phyloP scores from a whole-genome alignment of 2,329 filamentous ascomycete species.

The Colletotrichum sp. region DNA sequence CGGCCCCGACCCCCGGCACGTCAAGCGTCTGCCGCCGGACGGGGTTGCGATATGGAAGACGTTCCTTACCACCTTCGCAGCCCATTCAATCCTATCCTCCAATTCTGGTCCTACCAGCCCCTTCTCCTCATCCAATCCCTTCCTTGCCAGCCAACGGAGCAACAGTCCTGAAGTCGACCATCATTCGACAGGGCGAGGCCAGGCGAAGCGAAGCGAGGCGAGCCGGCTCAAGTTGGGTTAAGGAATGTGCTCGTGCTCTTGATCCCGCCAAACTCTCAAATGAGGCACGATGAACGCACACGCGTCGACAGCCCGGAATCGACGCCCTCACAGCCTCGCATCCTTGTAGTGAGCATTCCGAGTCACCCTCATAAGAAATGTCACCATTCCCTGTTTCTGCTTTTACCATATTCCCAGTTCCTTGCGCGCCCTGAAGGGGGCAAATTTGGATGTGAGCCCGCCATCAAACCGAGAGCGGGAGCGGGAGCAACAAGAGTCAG shows the following conservation, averaged over 20 bases:
- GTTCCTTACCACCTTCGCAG: background rate
- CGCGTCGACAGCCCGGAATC: background rate
- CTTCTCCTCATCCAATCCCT: background rate
- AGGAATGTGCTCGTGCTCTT: background rate
- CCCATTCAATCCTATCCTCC: background rate
- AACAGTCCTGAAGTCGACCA: background rate
- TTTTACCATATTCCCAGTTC: background rate
- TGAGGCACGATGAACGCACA: constrained; percentile 3
- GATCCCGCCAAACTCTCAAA: background rate
- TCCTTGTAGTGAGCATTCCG: background rate
- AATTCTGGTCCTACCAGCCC: background rate
- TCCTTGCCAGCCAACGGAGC: background rate
- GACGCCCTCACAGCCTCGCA: background rate
- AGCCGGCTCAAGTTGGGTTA: background rate
- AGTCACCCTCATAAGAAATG: background rate
- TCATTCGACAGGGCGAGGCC: background rate
- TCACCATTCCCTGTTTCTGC: background rate
- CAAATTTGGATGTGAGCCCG: background rate
- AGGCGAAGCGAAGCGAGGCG: background rate
- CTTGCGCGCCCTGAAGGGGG: background rate
- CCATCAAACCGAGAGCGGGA: background rate
- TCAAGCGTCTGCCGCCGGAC: background rate
- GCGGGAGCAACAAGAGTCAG: constrained; percentile 1
- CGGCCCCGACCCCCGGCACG: background rate
- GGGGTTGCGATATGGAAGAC: background rate